A percentile compares a stretch with the other conserved stretches of the same genome.
These are phyloP conservation scores for Agaricales sp. DNA, from an alignment of 1,284 basidiomycete species.

Conservation along the genomic window DNA sequence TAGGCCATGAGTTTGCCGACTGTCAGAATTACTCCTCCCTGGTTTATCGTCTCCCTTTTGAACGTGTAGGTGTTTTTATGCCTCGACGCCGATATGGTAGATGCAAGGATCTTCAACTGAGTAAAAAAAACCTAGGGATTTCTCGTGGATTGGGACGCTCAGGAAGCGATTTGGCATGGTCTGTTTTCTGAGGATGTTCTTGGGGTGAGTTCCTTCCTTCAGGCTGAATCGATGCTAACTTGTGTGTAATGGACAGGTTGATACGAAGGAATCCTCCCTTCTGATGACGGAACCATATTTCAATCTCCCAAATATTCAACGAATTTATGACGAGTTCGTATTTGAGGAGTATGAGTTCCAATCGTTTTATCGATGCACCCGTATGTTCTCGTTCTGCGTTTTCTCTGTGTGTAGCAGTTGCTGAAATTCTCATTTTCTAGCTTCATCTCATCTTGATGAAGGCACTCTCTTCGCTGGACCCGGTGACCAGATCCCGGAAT, in stretches of 20 bases:
- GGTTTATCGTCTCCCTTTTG: conserved; percentile 75
- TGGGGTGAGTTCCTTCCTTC: conserved; percentile 36
- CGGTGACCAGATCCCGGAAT: conserved; percentile 53
- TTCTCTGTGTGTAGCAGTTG: conserved; percentile 13
- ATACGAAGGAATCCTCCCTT: conserved; percentile 62
- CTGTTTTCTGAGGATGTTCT: conserved; percentile 65
- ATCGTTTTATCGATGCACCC: conserved; percentile 71
- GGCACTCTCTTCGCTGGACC: conserved; percentile 49
- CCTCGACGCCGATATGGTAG: conserved; percentile 1
- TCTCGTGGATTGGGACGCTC: conserved; percentile 85
- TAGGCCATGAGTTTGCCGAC: conserved; percentile 70
- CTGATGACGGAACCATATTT: conserved; percentile 91
- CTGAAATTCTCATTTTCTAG: conserved; percentile 28
- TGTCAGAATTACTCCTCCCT: conserved; percentile 74
- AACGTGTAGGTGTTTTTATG: conserved; percentile 48
- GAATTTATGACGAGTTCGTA: conserved; percentile 87
- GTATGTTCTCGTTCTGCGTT: conserved; percentile 34
- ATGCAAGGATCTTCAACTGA: conserved; percentile 8
- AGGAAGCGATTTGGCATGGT: conserved; percentile 87
- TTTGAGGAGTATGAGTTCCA: conserved; percentile 95
- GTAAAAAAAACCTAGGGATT: conserved; percentile 53
- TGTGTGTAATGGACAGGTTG: conserved; percentile 35
- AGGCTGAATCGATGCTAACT: neutral
- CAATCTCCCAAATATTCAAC: conserved; percentile 85
- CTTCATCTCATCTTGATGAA: conserved; percentile 68